Evolutionary conservation across 2,329 filamentous ascomycete genomes (phyloP), one percentile per base, ranked within the genome.

Genomic region (Pseudogymnoascus pannorum): DNA sequence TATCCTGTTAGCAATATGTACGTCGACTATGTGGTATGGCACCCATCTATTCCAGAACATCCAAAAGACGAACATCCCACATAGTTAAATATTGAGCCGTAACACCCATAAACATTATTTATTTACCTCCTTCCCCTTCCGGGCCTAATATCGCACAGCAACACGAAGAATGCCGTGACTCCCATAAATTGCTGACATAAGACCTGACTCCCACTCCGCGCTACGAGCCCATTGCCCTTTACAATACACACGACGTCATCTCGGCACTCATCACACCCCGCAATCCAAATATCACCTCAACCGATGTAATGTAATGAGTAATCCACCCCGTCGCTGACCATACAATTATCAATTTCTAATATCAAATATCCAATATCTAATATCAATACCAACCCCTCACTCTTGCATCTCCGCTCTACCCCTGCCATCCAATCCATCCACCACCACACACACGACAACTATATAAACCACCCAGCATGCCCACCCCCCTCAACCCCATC

Each of bases 1-100:
- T n/a, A n/a, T n/a, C n/a, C 26, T 29, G 26, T 29, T 29, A 7
- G 4, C 26, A 7, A 35, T 8, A 64, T 62, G 61, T 11, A 69
- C 67, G 66, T 4, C 8, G 16, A 11, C 16, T 8, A 40, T 20
- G 16, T 40, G 16, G 20, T 40, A 40, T 20, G 38, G 16, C 38
- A 20, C 3, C 38, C 38, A 5, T 20, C 20, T 20, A 4, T 16
- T 11, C 3, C 6, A 2, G 38, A 11, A 20, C 38, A 40, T 12
- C 14, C 38, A 20, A 40, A 40, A 20, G 38, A 18, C 18, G 16
- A 40, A 16, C 16, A 16, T 16, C 14, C 35, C 5, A 16, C 38
- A 2, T 20, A 40, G 16, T 40, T 18, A 18, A 14, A 24, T 44
- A 22, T 44, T 14, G n/a, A 20, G n/a, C 22, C 8, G 5, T 22